Base-by-base conservation (phyloP, 176 grass and related monocot species). In the Carex cristatella region DNA sequence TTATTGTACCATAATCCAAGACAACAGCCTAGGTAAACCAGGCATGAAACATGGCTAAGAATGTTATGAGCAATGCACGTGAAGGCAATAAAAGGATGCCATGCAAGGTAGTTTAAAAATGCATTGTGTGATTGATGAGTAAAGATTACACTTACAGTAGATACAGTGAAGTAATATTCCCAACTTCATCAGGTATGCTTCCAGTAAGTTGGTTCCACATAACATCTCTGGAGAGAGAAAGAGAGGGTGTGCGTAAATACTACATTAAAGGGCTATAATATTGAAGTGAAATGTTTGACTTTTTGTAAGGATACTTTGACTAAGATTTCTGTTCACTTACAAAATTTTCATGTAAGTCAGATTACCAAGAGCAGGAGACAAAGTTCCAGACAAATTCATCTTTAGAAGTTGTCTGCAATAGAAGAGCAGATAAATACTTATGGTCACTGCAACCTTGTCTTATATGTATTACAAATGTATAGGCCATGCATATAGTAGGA, bases 131-230 rank as follows among this genome's bases (percentile, higher is more conserved):
- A 23, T 63, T 73, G 42, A 30, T 64, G 37, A 90, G 61, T 15
- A 84, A 74, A 63, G 31, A 65, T 38, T 83, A 38, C 27, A 95
- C 95, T 79, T 91, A 95, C 96, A 98, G 19, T 76, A 98, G 93
- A 92, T 89, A 67, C 66, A 98, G 85, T 14, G 89, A 90, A 74
- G 88, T 88, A 58, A 95, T 92, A 68, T 94, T 91, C 40, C 96
- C 96, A 76, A 98, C 91, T 80, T 95, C 93, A 81, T 92, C 91
- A 32, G 96, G 93, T 66, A 98, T 98, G 84, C 81, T 95, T 61
- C 96, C 96, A 61, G 56, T 92, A 60, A 98, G 90, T 7, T 69
- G 60, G 70, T 98, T 98, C 96, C 96, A 98, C 96, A 98, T 98
- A 90, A 98, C 86, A 91, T 98, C 93, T 87, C 96, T 98, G 89